Evolutionary conservation across 768 basidiomycete genomes (phyloP).

Genomic region (Serpula lacrymans): DNA sequence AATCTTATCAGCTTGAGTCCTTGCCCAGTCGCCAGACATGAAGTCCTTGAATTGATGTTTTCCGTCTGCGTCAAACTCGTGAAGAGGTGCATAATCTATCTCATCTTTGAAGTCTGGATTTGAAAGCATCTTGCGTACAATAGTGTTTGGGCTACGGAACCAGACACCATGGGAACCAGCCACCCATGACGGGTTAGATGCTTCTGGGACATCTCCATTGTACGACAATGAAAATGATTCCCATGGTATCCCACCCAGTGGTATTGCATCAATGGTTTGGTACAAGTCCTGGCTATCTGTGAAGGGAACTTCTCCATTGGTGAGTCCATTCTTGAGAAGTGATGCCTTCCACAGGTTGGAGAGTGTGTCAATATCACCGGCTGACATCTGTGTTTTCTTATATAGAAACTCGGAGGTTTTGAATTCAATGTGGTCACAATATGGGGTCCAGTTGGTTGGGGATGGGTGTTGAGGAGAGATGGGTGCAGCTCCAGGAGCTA

Average conservation of each 20-base stretch:
- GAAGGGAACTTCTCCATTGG: constrained; percentile 29
- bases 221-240: constrained; percentile 26
- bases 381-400: constrained; percentile 18
- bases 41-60: no score
- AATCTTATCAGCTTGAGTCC: constrained; percentile 18
- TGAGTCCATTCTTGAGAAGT: constrained; percentile 4
- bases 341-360: constrained; percentile 12
- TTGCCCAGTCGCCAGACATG: constrained; percentile 27
- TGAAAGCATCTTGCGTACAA: constrained; percentile 16
- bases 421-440: constrained; percentile 14
- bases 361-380: constrained; percentile 11
- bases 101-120: constrained; percentile 17
- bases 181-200: no score
- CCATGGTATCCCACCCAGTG: constrained; percentile 35
- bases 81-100: constrained; percentile 16
- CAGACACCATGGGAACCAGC: constrained; percentile 15
- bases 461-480: no score
- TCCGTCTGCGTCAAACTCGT: no score
- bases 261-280: constrained; percentile 29
- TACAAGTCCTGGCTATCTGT: constrained; percentile 27
- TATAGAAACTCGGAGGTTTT: constrained; percentile 20
- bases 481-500: no score
- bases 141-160: constrained; percentile 10
- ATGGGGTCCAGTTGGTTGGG: constrained; percentile 20
- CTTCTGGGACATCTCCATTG: constrained; percentile 8